A percentile compares a stretch with the other conserved stretches of the same genome.
phyloP scores from a whole-genome alignment of 805 yeast genomes.

The Dipodascus geniculatus region DNA sequence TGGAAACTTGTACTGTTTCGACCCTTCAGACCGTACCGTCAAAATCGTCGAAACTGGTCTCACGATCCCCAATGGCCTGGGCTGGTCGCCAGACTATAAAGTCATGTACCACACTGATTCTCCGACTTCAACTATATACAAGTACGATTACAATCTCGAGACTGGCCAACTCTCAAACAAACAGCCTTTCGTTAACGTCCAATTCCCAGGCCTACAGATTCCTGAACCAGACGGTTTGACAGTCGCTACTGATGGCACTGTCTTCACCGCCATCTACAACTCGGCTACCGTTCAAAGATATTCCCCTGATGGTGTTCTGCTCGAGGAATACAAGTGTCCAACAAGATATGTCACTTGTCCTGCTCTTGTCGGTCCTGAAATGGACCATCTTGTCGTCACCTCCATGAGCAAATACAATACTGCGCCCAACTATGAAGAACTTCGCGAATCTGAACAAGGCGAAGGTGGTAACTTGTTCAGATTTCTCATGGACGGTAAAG shows the following conservation, averaged over 20 bases:
- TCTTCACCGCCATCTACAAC: constrained; percentile 61
- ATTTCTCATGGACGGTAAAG: constrained; percentile 14
- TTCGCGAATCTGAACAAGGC: constrained; percentile 9
- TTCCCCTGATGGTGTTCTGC: constrained; percentile 36
- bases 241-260: constrained; percentile 38
- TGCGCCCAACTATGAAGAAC: constrained; percentile 18
- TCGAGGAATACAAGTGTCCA: constrained; percentile 46
- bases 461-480: constrained; percentile 20
- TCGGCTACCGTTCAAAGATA: constrained; percentile 45
- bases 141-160: constrained; percentile 32
- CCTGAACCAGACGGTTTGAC: constrained; percentile 74
- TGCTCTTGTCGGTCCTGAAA: constrained; percentile 49
- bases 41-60: constrained; percentile 29
- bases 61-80: constrained; percentile 62
- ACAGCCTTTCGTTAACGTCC: constrained; percentile 29
- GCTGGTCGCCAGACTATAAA: constrained; percentile 35
- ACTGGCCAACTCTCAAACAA: constrained; percentile 30
- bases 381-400: constrained; percentile 54
- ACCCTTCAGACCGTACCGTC: constrained; percentile 22
- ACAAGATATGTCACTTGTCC: constrained; percentile 52
- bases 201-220: constrained; percentile 18
- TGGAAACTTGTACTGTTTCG: constrained; percentile 43
- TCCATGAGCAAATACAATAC: constrained; percentile 41
- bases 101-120: constrained; percentile 45
- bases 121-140: constrained; percentile 34